Conservation (phyloP, 768 basidiomycete species). For the Boletellus emodensis region DNA sequence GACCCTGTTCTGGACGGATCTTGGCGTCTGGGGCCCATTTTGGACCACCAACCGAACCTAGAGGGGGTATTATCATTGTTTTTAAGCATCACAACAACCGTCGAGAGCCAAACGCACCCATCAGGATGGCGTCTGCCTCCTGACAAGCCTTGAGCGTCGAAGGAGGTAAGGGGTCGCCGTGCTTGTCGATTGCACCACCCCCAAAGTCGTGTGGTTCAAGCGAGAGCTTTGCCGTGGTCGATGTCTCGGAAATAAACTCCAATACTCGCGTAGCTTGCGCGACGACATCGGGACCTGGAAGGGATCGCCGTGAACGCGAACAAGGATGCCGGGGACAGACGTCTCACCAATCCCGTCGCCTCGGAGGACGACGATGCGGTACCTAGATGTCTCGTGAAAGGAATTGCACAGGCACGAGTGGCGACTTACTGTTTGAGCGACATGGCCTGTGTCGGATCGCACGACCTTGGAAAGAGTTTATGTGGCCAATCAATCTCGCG, state of each 20-base stretch:
- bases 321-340: neutral
- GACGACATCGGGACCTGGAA: conserved; percentile 84
- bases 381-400: conserved; percentile 42
- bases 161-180: conserved; percentile 81
- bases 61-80: neutral
- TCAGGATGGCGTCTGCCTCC: conserved; percentile 90
- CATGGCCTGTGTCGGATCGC: conserved; percentile 28
- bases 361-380: conserved; percentile 84
- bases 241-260: conserved; percentile 59
- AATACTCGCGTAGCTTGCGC: conserved; percentile 82
- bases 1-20: conserved; percentile 89
- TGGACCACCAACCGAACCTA: conserved; percentile 97
- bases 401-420: conserved; percentile 10
- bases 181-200: conserved; percentile 86
- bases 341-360: conserved; percentile 93
- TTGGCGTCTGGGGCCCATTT: conserved; percentile 93
- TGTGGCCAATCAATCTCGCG: too few species aligned
- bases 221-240: conserved; percentile 62
- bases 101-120: conserved; percentile 59
- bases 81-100: neutral
- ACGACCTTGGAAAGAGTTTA: too few species aligned
- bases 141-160: conserved; percentile 85
- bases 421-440: conserved; percentile 41
- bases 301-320: neutral
- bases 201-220: conserved; percentile 82